Evolutionary conservation across 116 monocot genomes (phyloP), one percentile per base, ranked within the genome.

Genomic region (Posidonia oceanica): DNA sequence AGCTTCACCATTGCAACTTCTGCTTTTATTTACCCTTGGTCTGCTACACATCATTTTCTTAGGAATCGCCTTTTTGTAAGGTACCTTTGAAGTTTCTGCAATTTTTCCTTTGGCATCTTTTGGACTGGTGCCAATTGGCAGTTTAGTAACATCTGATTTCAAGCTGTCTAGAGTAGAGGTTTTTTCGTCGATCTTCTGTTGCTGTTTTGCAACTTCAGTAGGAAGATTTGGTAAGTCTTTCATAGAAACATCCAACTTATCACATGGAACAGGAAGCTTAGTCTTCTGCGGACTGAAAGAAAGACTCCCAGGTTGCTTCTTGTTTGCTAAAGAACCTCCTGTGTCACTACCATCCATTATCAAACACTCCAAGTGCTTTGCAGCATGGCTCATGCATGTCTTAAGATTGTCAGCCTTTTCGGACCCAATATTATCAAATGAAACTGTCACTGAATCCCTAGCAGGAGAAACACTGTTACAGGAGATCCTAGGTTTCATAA

Each of bases 11-110:
- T 67, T 65, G 44, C 23, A 65, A 44, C 11, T 14, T 40, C 53
- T 70, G 56, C 36, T 54, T 67, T 40, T 63, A 57, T 42, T 64
- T 63, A 22, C 36, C 73, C 86, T 83, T 38, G 39, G 23, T 66
- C 44, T 76, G 65, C 69, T 37, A 64, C 52, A 76, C 37, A 82
- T 48, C 51, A 78, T 96, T 52, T 73, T 84, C 74, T 75, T 83
- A 8, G 83, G 75, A 71, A 81, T 70, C 14, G 81, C 77, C 69
- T 83, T 96, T 70, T 81, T 86, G 7, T 22, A 23, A 2, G 39
- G 63, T 63, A 38, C 22, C 61, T 78, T 75, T 3, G 7, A 16
- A 54, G 7, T 64, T 54, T 36, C 54, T 51, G 38, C 40, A 42
- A 8, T 48, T 3, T 17, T 17, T 23, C 68, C 68, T 29, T 68